Percentiles rank a stretch among this genome's conserved stretches.
Conservation (phyloP, 2,329 filamentous ascomycete genomes). For the Ceratocystis ficicola region DNA sequence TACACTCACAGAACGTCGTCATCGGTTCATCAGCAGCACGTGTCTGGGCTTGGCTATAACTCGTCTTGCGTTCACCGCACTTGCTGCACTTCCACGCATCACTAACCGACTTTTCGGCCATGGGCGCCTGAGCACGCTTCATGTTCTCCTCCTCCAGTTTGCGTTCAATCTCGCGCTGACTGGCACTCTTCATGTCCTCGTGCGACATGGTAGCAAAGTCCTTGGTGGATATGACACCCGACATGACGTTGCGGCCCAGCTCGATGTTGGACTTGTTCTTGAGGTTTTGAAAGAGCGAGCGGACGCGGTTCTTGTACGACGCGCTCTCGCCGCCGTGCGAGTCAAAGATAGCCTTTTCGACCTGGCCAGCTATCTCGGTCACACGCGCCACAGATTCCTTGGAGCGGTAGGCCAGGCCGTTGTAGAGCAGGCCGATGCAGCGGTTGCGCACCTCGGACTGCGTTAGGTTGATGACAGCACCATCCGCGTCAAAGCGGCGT, state of each 20-base stretch:
- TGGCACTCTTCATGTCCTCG: slow-evolving; percentile 80
- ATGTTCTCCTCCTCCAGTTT: slow-evolving; percentile 83
- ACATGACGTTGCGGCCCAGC: slow-evolving; percentile 63
- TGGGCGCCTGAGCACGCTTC: slow-evolving; percentile 90
- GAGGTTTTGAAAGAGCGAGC: slow-evolving; percentile 85
- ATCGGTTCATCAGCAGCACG: slow-evolving; percentile 88
- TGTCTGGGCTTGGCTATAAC: slow-evolving; percentile 93
- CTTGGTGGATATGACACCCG: slow-evolving; percentile 57
- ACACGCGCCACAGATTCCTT: slow-evolving; percentile 59
- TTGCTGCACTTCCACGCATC: slow-evolving; percentile 79
- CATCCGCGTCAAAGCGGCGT: slow-evolving; percentile 70
- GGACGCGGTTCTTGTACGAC: slow-evolving; percentile 75
- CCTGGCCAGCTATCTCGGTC: slow-evolving; percentile 62
- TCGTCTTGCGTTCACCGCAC: slow-evolving; percentile 87
- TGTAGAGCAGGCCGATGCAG: slow-evolving; percentile 85
- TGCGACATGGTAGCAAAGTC: slow-evolving; percentile 76
- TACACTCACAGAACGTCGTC: slow-evolving; percentile 64
- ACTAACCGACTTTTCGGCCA: slow-evolving; percentile 81
- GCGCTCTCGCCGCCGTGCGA: slow-evolving; percentile 54
- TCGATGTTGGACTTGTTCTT: slow-evolving; percentile 80
- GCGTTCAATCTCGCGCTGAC: slow-evolving; percentile 63
- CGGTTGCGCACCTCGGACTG: slow-evolving; percentile 63
- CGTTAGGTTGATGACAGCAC: slow-evolving; percentile 65
- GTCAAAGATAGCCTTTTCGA: slow-evolving; percentile 66
- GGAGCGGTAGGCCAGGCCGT: slow-evolving; percentile 64